A percentile compares a stretch with the other conserved stretches of the same genome.
Conservation (phyloP, 495 filamentous ascomycete genomes). For the Xylaria scruposa region DNA sequence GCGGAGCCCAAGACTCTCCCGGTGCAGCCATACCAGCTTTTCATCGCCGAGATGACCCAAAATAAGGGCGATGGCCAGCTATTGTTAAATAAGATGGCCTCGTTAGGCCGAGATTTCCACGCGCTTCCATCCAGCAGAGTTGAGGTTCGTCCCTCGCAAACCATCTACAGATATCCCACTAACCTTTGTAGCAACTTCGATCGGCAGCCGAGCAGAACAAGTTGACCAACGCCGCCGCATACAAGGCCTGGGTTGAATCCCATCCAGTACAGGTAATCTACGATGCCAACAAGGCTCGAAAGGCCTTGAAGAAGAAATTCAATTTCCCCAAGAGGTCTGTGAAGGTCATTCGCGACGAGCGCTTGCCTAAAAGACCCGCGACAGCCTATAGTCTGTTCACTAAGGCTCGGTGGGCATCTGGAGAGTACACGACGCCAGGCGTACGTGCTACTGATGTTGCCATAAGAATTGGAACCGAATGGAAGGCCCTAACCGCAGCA, state of each 20-base stretch:
- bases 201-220: neutral
- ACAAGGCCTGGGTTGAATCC: conserved; percentile 64
- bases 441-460: conserved; percentile 37
- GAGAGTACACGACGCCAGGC: conserved; percentile 49
- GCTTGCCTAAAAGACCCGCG: conserved; percentile 58
- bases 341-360: conserved; percentile 60
- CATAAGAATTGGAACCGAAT: conserved; percentile 37
- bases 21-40: conserved; percentile 33
- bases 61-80: neutral
- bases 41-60: conserved; percentile 26
- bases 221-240: conserved; percentile 46
- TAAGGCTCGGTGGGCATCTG: conserved; percentile 51
- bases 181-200: conserved; percentile 38
- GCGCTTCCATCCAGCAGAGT: conserved; percentile 36
- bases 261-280: conserved; percentile 64
- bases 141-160: conserved; percentile 39
- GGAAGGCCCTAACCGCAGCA: conserved; percentile 56
- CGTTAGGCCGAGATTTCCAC: conserved; percentile 34
- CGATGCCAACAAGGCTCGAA: conserved; percentile 69
- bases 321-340: conserved; percentile 33
- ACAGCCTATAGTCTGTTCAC: conserved; percentile 54
- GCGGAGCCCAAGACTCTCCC: conserved; percentile 30
- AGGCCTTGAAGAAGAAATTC: conserved; percentile 47
- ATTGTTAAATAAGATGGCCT: neutral
- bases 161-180: conserved; percentile 3